Conservation (phyloP, 2,329 filamentous ascomycete species). For the Hortaea werneckii region DNA sequence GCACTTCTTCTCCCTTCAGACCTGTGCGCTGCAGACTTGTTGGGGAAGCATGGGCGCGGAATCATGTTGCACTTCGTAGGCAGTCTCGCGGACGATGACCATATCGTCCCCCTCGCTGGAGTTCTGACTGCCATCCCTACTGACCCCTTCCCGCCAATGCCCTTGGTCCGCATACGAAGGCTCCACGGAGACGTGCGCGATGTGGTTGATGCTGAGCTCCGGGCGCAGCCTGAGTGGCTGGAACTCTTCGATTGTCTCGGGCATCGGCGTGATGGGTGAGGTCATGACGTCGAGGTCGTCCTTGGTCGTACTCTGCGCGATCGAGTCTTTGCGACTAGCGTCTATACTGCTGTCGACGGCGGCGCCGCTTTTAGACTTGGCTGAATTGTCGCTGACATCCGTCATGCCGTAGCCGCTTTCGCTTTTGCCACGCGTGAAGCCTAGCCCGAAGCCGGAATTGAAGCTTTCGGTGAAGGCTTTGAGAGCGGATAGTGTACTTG, state of each 20-base stretch:
- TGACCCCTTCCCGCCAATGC: slow-evolving; percentile 6
- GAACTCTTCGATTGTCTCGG: slow-evolving; percentile 1
- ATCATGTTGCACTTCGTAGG: slow-evolving; percentile 17
- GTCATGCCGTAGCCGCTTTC: slow-evolving; percentile 21
- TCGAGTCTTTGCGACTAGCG: slow-evolving; percentile 4
- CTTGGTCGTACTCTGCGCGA: background rate
- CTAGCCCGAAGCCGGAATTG: slow-evolving; percentile 30
- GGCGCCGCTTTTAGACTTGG: slow-evolving; percentile 4
- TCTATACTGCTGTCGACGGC: background rate
- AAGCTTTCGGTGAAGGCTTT: slow-evolving; percentile 33
- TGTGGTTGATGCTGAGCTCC: slow-evolving; percentile 6
- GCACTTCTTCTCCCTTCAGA: no score
- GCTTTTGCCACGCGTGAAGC: slow-evolving; percentile 19
- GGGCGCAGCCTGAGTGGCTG: slow-evolving; percentile 10
- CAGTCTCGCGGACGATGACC: slow-evolving; percentile 20
- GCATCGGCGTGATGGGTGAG: background rate
- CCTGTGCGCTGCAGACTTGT: background rate
- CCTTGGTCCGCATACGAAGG: slow-evolving; percentile 3
- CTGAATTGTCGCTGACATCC: slow-evolving; percentile 11
- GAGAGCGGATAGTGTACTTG: slow-evolving; percentile 32
- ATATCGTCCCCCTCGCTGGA: slow-evolving; percentile 11
- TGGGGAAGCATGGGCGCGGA: slow-evolving; percentile 11
- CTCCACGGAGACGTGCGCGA: slow-evolving; percentile 10
- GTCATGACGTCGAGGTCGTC: background rate
- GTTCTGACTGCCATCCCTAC: slow-evolving; percentile 10